Percentiles rank a stretch among this genome's conserved stretches.
These are phyloP conservation scores for Yamadazyma triangularis DNA, from an alignment of 1,139 yeast genomes.

Conservation along the genomic window DNA sequence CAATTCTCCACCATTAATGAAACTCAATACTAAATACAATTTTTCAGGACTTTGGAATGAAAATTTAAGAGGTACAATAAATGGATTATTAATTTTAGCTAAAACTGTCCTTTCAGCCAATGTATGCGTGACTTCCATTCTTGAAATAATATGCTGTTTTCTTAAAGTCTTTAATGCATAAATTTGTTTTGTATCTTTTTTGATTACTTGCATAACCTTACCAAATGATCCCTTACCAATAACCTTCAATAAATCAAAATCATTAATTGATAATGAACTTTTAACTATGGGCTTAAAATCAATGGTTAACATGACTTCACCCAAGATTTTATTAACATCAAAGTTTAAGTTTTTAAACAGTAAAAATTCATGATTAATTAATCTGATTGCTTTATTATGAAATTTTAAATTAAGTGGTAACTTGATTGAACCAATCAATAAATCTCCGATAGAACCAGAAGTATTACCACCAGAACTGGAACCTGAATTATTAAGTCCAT, in stretches of 20 bases:
- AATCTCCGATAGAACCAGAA: constrained; percentile 27
- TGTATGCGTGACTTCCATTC: constrained; percentile 94
- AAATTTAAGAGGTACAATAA: constrained; percentile 94
- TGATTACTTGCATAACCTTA: constrained; percentile 96
- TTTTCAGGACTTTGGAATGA: constrained; percentile 96
- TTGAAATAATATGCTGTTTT: constrained; percentile 88
- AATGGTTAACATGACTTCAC: constrained; percentile 58
- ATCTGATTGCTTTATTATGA: constrained; percentile 34
- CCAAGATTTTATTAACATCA: constrained; percentile 18
- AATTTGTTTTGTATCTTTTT: constrained; percentile 89
- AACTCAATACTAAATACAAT: constrained; percentile 81
- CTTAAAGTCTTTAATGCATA: constrained; percentile 92
- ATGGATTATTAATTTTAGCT: constrained; percentile 92
- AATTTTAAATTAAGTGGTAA: constrained; percentile 38
- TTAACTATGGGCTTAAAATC: constrained; percentile 72
- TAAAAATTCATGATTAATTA: constrained; percentile 45
- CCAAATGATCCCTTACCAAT: constrained; percentile 98
- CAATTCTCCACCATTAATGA: constrained; percentile 95
- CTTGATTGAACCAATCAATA: constrained; percentile 40
- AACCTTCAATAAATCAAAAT: constrained; percentile 87
- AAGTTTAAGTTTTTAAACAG: constrained; percentile 30
- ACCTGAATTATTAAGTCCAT: background rate
- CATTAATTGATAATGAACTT: constrained; percentile 77
- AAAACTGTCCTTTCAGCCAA: constrained; percentile 92
- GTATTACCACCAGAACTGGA: background rate